Conservation (phyloP, 768 basidiomycete species). For the Lactifluus piperatus region DNA sequence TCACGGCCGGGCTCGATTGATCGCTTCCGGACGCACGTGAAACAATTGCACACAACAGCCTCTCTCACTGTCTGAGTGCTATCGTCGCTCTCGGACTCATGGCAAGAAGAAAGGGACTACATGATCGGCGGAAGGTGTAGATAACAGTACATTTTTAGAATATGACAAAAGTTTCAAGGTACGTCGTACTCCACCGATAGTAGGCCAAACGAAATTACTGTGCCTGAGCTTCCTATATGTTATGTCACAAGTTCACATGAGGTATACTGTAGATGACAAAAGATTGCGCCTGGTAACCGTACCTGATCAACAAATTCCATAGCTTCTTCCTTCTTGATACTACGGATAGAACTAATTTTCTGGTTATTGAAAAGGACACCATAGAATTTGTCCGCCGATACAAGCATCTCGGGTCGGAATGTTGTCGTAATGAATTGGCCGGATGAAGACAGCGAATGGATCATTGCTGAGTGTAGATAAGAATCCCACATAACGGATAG, state of each 20-base stretch:
- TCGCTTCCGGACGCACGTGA: no score
- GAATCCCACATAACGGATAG: neutral
- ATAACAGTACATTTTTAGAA: neutral
- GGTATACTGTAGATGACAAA: neutral
- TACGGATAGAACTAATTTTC: constrained; percentile 84
- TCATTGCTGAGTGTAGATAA: constrained; percentile 57
- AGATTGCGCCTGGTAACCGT: constrained; percentile 16
- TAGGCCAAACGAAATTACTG: constrained; percentile 29
- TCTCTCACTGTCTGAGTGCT: no score
- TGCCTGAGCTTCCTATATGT: constrained; percentile 40
- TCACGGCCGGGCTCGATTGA: no score
- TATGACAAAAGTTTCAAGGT: neutral
- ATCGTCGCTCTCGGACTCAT: no score
- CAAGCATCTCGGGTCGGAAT: constrained; percentile 95
- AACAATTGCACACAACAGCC: no score
- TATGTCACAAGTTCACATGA: constrained; percentile 19
- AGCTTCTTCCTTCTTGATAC: constrained; percentile 85
- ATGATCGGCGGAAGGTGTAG: neutral
- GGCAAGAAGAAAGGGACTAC: neutral
- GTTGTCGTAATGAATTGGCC: constrained; percentile 99
- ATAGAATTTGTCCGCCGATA: constrained; percentile 93
- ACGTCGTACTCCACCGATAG: neutral
- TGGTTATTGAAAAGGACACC: constrained; percentile 95
- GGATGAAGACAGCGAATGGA: constrained; percentile 75
- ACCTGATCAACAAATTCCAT: constrained; percentile 92